phyloP scores from a whole-genome alignment of 1,284 basidiomycete genomes.

The Puccinia horiana region DNA sequence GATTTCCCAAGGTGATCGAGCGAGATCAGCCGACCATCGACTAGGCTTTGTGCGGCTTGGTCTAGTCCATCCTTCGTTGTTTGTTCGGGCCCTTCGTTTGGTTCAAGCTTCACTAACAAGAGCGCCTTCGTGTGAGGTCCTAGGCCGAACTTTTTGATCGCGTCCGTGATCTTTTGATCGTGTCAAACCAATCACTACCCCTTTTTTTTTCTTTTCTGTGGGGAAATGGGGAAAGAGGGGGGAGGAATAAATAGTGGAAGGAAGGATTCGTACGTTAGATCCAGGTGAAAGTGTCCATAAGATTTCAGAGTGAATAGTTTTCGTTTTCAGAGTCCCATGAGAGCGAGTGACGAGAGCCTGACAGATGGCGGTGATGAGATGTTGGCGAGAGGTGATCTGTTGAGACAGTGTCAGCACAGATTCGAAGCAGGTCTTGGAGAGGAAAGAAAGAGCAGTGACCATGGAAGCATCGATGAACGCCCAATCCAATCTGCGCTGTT shows the following conservation, averaged over 20 bases:
- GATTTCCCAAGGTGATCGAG: conserved; percentile 58
- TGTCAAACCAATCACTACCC: background rate
- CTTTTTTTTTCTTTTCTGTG: background rate
- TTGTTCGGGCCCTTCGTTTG: conserved; percentile 58
- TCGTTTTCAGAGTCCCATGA: conserved; percentile 68
- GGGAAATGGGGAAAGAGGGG: background rate
- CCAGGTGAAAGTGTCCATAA: conserved; percentile 78
- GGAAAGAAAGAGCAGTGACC: conserved; percentile 56
- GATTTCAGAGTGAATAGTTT: conserved; percentile 81
- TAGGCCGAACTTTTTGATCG: conserved; percentile 78
- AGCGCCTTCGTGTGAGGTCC: conserved; percentile 69
- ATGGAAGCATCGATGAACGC: conserved; percentile 77
- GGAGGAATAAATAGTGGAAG: background rate
- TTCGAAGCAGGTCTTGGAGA: background rate
- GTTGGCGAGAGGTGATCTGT: conserved; percentile 72
- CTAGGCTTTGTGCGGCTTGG: conserved; percentile 57
- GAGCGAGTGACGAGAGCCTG: conserved; percentile 74
- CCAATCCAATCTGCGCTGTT: conserved; percentile 76
- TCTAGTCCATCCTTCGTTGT: conserved; percentile 63
- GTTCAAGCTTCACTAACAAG: conserved; percentile 71
- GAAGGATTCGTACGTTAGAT: conserved; percentile 68
- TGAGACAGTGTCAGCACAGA: background rate
- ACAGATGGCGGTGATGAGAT: conserved; percentile 76
- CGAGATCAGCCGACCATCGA: conserved; percentile 65
- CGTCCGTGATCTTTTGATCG: conserved; percentile 77